Conservation (phyloP, 192 early-diverging fungal genomes). For the Umbelopsis sp. region DNA sequence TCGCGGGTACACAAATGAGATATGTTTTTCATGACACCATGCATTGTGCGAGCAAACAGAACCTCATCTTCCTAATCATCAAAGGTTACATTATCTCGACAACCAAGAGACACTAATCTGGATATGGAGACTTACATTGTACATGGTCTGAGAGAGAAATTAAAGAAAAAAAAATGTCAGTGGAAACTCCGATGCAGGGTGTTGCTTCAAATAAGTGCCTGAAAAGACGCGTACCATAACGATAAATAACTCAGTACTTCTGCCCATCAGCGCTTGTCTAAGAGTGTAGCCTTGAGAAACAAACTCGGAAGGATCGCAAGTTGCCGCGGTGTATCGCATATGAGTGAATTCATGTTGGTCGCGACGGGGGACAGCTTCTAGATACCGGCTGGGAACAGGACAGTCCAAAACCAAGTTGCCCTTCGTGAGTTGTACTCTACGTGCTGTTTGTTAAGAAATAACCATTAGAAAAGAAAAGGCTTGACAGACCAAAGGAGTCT, state of each 20-base stretch:
- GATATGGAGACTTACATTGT: conserved; percentile 35
- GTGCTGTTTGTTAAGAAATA: background rate
- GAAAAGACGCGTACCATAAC: conserved; percentile 50
- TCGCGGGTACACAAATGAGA: conserved; percentile 66
- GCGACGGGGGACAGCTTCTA: conserved; percentile 52
- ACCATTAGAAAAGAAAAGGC: background rate
- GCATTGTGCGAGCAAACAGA: conserved; percentile 88
- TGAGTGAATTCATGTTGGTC: conserved; percentile 85
- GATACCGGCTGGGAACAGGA: conserved; percentile 63
- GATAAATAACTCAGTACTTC: conserved; percentile 78
- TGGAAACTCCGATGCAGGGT: no score
- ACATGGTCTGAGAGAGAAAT: conserved; percentile 11
- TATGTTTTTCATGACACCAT: conserved; percentile 89
- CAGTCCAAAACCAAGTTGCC: conserved; percentile 79
- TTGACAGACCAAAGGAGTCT: background rate
- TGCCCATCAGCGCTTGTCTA: conserved; percentile 70
- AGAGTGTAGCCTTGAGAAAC: conserved; percentile 72
- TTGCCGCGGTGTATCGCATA: conserved; percentile 93
- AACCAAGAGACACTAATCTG: background rate
- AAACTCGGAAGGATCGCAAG: conserved; percentile 88
- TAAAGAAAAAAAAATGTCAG: background rate
- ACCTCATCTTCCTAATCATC: conserved; percentile 81
- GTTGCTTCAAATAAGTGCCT: no score
- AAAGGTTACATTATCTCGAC: conserved; percentile 16
- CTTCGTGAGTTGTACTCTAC: conserved; percentile 62